Conservation (phyloP, 495 filamentous ascomycete genomes). For the Aspergillus asperescens region DNA sequence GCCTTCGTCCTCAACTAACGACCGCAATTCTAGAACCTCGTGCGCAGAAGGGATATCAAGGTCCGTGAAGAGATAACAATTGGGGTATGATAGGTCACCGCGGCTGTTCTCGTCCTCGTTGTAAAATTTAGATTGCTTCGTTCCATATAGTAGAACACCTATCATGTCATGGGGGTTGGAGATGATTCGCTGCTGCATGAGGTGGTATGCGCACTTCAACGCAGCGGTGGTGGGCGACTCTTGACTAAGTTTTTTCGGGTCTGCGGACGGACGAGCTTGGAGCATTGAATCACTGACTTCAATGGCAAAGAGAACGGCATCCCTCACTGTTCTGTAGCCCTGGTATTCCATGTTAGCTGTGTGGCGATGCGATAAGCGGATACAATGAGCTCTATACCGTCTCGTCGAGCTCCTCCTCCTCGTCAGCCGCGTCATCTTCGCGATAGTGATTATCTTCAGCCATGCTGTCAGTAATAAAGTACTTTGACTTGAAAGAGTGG, state of each 20-base stretch:
- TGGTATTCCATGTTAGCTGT: conserved; percentile 29
- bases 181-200: conserved; percentile 98
- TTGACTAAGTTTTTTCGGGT: conserved; percentile 65
- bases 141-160: conserved; percentile 91
- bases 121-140: conserved; percentile 76
- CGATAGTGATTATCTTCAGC: conserved; percentile 37
- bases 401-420: conserved; percentile 71
- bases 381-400: conserved; percentile 42
- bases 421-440: conserved; percentile 53
- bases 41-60: conserved; percentile 80
- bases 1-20: conserved; percentile 68
- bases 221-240: conserved; percentile 74
- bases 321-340: conserved; percentile 89
- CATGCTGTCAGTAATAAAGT: conserved; percentile 30
- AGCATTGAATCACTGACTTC: conserved; percentile 93
- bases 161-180: conserved; percentile 97
- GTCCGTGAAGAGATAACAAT: conserved; percentile 89
- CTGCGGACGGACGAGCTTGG: conserved; percentile 53
- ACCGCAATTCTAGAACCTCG: conserved; percentile 76
- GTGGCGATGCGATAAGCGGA: too few relatives aligned
- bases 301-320: conserved; percentile 95
- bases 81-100: conserved; percentile 66
- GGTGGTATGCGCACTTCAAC: conserved; percentile 85
- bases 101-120: conserved; percentile 58
- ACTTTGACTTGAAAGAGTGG: background rate